Base-by-base conservation (phyloP, 2,329 filamentous ascomycete genomes). In the Fusarium piperis region DNA sequence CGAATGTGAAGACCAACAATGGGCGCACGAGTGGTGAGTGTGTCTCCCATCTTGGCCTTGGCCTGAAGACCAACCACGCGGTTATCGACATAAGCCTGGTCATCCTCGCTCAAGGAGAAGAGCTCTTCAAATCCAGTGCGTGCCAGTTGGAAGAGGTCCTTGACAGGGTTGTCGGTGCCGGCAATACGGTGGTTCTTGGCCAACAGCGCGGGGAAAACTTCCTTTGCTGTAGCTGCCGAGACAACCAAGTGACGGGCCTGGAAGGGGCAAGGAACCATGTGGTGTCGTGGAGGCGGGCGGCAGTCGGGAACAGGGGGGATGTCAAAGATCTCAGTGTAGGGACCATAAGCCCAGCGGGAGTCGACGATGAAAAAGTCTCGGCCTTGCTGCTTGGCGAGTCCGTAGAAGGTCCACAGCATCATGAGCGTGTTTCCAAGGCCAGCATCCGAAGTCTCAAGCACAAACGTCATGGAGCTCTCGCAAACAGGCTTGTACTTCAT, bases 311-410 rank as follows among this genome's bases (percentile, higher is more conserved):
- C 73, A 0, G 93, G 91, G 1, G 92, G 91, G 4, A 89, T 82
- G 51, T 88, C 83, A 80, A 97, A 97, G 75, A 93, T 94, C 57
- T 89, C 86, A 1, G 86, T 87, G 77, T 93, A 97, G 58, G 87
- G 85, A 11, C 94, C 94, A 75, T 96, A 96, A 2, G 92, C 91
- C 91, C 94, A 97, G 72, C 91, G 87, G 8, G 92, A 90, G 80
- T 97, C 94, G 75, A 97, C 93, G 69, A 97, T 85, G 82, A 97
- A 97, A 81, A 97, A 97, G 1, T 90, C 86, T 26, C 94, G 86
- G 15, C 88, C 89, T 78, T 97, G 92, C 65, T 90, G 88, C 77
- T 91, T 86, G 3, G 94, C 93, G 60, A 97, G 82, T 4, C 93
- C 93, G 78, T 96, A 97, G 28, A 93, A 91, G 75, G 92, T 92